Evolutionary conservation across 306 rosid species (phyloP).

Genomic region (Oxytropis ochrocephala): DNA sequence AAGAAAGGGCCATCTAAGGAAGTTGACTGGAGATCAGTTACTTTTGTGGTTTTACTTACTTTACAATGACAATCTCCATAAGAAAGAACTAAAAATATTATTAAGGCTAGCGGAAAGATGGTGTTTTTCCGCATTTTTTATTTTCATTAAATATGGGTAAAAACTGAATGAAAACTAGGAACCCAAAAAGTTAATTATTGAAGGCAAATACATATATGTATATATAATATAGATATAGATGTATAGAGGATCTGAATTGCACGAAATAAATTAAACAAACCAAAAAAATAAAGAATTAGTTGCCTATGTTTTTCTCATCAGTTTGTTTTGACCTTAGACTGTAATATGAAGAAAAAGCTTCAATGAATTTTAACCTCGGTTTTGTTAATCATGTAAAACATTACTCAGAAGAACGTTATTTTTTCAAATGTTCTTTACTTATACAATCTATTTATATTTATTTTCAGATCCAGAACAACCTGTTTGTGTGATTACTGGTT

Average conservation of each 20-base stretch:
- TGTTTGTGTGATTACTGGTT: constrained; percentile 77
- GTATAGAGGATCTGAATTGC: not conserved
- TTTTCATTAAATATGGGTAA: too few relatives aligned
- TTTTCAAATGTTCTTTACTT: not conserved
- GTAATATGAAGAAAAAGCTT: not conserved
- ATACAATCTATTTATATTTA: constrained; percentile 1
- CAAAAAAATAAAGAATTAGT: too few relatives aligned
- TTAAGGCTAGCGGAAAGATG: too few relatives aligned
- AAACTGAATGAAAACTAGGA: too few relatives aligned
- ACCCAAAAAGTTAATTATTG: too few relatives aligned
- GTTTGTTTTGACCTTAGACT: not conserved
- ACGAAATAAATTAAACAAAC: not conserved
- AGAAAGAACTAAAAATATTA: not conserved
- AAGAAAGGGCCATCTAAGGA: not conserved
- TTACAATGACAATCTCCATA: not conserved
- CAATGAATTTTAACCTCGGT: not conserved
- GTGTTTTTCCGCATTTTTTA: too few relatives aligned
- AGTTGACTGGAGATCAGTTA: not conserved
- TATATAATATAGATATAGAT: too few relatives aligned
- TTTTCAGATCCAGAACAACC: constrained; percentile 80
- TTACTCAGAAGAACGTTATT: not conserved
- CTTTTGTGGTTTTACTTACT: not conserved
- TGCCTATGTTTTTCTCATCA: not conserved
- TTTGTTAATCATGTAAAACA: constrained; percentile 8
- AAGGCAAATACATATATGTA: too few relatives aligned